Evolutionary conservation across 805 yeast species (phyloP), one percentile per base, ranked within the genome.

Genomic region (Nakazawaea populi): DNA sequence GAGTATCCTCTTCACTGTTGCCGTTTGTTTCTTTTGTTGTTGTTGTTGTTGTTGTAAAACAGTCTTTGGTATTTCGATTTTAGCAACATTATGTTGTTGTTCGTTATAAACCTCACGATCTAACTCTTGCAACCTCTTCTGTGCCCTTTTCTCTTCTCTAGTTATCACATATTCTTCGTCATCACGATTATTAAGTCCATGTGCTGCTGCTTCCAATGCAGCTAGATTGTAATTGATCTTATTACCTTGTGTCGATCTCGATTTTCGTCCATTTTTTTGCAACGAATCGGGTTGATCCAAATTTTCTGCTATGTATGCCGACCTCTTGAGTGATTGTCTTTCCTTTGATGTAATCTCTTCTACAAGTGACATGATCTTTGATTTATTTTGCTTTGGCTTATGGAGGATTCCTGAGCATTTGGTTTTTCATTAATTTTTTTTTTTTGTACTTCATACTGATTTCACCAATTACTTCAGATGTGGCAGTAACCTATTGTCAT

Each of bases 81-180:
- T 62, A 0, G 59, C 51, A 12, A 54, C 24, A 18, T 18, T 18
- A 18, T 18, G 42, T 28, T 56, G 54, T 30, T 36, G 55, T n/a
- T 73, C 77, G 55, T 66, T 72, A 54, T 71, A 74, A 52, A 74
- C 73, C 58, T 74, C 79, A 30, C 69, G 56, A 49, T 71, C 73
- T 24, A 74, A 57, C 52, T 74, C 77, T 2, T 62, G 66, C 47
- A 72, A 69, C 44, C 79, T 56, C 52, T 69, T 70, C 12, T 59
- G 58, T 1, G 72, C 68, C 45, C 65, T 66, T 55, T 66, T 68
- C 55, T 66, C 62, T 46, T 68, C 75, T 8, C 57, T 50, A 2
- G 60, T 53, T 14, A 52, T 49, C 8, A 49, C 27, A 27, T n/a
- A 18, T 27, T 51, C 49, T 39, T 59, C 40, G 61, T 64, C 24